Evolutionary conservation across 345 rosid species (phyloP).

Genomic region (Xanthoceras sorbifolium): DNA sequence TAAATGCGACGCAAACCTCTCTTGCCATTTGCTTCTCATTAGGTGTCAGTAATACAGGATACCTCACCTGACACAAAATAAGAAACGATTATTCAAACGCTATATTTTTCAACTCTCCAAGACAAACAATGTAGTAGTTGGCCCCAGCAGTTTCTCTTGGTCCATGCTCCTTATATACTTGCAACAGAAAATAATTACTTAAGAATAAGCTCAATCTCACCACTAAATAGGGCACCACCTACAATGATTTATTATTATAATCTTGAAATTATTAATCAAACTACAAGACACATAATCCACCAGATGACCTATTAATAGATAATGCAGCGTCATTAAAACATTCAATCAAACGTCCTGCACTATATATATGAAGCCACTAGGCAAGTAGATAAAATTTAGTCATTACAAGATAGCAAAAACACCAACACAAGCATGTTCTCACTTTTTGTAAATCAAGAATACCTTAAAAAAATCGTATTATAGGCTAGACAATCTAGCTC

Average conservation of each 20-base stretch:
- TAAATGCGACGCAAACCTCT: conserved; percentile 94
- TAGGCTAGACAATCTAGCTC: background rate
- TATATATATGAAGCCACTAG: background rate
- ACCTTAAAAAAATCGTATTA: background rate
- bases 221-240: too few species aligned
- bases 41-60: conserved; percentile 88
- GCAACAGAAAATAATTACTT: background rate
- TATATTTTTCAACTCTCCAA: background rate
- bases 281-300: background rate
- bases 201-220: background rate
- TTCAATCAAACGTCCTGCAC: background rate
- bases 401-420: background rate
- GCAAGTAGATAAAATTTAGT: background rate
- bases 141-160: background rate
- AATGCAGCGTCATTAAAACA: background rate
- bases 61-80: conserved; percentile 61
- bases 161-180: background rate
- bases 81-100: conserved; percentile 15
- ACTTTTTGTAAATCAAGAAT: background rate
- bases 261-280: background rate
- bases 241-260: background rate
- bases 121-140: background rate
- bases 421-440: background rate
- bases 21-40: conserved; percentile 99
- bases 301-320: background rate